phyloP scores from a whole-genome alignment of 2,329 filamentous ascomycete genomes.

The Penicillium sp. region DNA sequence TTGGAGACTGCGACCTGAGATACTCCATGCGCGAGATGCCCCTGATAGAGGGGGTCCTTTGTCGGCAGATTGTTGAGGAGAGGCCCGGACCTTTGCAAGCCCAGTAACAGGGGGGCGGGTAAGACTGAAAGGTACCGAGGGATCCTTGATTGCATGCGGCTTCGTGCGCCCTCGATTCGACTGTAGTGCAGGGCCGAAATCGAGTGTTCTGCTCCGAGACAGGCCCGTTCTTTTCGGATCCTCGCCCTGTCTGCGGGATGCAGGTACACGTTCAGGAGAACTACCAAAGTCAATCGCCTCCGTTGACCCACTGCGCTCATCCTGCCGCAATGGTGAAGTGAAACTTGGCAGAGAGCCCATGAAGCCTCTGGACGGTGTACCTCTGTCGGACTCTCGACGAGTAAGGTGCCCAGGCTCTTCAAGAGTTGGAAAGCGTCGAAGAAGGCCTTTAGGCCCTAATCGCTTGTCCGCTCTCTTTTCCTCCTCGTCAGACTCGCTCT shows the following conservation, averaged over 20 bases:
- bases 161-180: constrained; percentile 23
- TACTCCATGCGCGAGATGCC: constrained; percentile 57
- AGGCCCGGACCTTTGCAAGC: constrained; percentile 42
- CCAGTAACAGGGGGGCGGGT: constrained; percentile 47
- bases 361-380: constrained; percentile 37
- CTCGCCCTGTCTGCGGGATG: constrained; percentile 10
- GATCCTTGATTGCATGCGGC: constrained; percentile 27
- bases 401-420: constrained; percentile 35
- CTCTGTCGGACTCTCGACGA: constrained; percentile 35
- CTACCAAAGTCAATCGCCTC: constrained; percentile 16
- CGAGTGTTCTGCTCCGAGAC: constrained; percentile 25
- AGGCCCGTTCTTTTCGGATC: constrained; percentile 10
- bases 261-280: constrained; percentile 11
- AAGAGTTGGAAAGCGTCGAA: constrained; percentile 34
- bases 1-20: constrained; percentile 51
- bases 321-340: constrained; percentile 47
- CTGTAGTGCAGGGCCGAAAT: constrained; percentile 31
- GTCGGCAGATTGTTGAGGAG: constrained; percentile 21
- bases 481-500: constrained; percentile 47
- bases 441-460: constrained; percentile 25
- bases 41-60: constrained; percentile 39
- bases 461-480: constrained; percentile 37
- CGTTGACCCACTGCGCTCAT: constrained; percentile 34
- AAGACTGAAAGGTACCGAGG: constrained; percentile 30
- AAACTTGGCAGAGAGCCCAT: constrained; percentile 52